These are phyloP conservation scores for Gynochthodes officinalis DNA, from an alignment of 257 asterid genomes.

Conservation along the genomic window DNA sequence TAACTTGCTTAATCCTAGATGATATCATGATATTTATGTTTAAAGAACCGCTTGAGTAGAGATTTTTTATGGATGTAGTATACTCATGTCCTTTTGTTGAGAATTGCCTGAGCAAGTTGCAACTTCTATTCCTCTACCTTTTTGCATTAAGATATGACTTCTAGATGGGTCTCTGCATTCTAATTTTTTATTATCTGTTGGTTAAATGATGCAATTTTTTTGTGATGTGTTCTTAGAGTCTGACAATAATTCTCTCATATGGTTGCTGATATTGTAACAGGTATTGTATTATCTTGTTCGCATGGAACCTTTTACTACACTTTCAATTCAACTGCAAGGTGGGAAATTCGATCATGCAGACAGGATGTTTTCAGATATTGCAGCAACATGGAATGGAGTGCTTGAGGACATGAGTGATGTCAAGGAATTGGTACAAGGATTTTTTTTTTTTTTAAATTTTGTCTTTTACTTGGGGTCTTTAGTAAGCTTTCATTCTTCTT, in stretches of 20 bases:
- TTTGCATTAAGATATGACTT: neutral
- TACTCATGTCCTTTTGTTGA: neutral
- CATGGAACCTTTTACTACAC: slow-evolving; percentile 95
- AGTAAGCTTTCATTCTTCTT: neutral
- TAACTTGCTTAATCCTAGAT: neutral
- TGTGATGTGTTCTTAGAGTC: slow-evolving; percentile 17
- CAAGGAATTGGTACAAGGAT: slow-evolving; percentile 78
- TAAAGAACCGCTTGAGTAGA: neutral
- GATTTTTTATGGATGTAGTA: neutral
- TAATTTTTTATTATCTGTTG: neutral
- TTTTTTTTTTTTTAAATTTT: neutral
- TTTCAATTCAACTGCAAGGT: slow-evolving; percentile 96
- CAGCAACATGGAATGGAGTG: slow-evolving; percentile 95
- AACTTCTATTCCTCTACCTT: neutral
- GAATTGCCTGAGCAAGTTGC: neutral
- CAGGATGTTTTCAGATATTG: slow-evolving; percentile 90
- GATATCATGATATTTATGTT: neutral
- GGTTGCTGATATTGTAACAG: slow-evolving; percentile 41
- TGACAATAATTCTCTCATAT: slow-evolving; percentile 14
- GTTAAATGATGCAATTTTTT: slow-evolving; percentile 1
- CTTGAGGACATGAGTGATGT: slow-evolving; percentile 99
- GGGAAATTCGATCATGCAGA: slow-evolving; percentile 99
- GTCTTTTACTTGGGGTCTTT: neutral
- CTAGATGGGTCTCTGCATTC: neutral
- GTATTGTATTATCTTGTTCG: slow-evolving; percentile 88